Evolutionary conservation across 1,284 basidiomycete genomes (phyloP).

Genomic region (Trametes sp.): DNA sequence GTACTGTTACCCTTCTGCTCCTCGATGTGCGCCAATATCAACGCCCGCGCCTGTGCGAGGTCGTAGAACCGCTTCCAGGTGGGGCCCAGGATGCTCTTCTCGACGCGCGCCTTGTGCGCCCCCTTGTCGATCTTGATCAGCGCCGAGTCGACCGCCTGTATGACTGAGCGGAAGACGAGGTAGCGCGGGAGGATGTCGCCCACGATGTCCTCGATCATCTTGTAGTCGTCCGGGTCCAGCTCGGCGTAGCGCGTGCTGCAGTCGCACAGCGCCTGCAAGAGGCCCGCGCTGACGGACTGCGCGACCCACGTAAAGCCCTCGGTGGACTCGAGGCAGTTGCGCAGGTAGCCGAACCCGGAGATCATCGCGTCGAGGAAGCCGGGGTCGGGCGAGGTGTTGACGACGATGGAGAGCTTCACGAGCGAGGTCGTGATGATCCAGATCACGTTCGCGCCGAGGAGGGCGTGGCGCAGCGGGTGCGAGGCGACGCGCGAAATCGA

Average conservation of each 20-base stretch:
- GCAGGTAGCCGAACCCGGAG: constrained; percentile 43
- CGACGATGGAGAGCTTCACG: constrained; percentile 35
- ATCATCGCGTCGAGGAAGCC: constrained; percentile 40
- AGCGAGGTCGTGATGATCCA: constrained; percentile 42
- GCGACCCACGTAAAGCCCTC: constrained; percentile 49
- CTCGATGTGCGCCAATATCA: constrained; percentile 36
- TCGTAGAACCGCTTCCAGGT: constrained; percentile 41
- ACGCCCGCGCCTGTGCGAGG: constrained; percentile 39
- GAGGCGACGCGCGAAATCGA: constrained; percentile 39
- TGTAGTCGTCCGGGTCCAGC: constrained; percentile 42
- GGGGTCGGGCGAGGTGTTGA: constrained; percentile 33
- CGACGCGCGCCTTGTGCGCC: constrained; percentile 29
- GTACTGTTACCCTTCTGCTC: constrained; percentile 39
- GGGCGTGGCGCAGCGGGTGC: constrained; percentile 44
- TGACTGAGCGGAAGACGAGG: constrained; percentile 46
- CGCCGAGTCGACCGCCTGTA: constrained; percentile 40
- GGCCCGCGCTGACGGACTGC: constrained; percentile 44
- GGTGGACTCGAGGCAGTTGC: constrained; percentile 47
- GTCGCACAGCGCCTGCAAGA: constrained; percentile 44
- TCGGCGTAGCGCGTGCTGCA: constrained; percentile 38
- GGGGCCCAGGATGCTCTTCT: constrained; percentile 34
- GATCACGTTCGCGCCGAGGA: constrained; percentile 44
- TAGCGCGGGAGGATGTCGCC: constrained; percentile 44
- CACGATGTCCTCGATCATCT: constrained; percentile 42
- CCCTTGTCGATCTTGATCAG: constrained; percentile 35